Conservation (phyloP, 495 filamentous ascomycete species). For the Penicillium cataractarum region DNA sequence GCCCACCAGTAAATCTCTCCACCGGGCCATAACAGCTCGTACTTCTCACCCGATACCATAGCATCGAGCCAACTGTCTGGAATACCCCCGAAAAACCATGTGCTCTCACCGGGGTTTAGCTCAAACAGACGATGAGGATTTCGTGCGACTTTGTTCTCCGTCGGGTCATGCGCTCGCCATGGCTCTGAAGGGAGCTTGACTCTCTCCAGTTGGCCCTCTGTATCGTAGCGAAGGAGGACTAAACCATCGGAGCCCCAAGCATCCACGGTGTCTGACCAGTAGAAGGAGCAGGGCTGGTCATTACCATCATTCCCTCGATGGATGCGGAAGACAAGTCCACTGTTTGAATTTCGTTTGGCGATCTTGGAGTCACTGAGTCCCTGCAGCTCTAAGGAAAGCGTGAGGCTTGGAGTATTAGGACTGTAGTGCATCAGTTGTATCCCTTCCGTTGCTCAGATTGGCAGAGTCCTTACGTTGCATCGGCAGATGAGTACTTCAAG, state of each 20-base stretch:
- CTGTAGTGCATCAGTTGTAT: neutral
- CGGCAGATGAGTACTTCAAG: neutral
- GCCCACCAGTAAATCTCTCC: neutral
- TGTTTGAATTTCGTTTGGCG: slow-evolving; percentile 2
- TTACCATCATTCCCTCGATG: neutral
- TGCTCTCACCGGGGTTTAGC: neutral
- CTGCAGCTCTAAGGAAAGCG: neutral
- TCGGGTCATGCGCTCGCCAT: neutral
- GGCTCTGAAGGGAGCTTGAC: neutral
- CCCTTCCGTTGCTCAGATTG: neutral
- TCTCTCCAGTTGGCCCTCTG: neutral
- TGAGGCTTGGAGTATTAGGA: neutral
- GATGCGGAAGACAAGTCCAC: neutral
- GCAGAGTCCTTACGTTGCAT: neutral
- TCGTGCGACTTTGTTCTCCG: neutral
- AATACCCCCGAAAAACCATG: neutral
- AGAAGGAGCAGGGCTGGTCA: neutral
- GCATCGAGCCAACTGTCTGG: neutral
- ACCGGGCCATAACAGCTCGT: neutral
- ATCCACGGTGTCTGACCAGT: neutral
- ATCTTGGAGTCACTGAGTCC: neutral
- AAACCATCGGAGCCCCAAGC: neutral
- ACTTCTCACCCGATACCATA: neutral
- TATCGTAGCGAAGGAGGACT: neutral
- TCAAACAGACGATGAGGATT: neutral